Evolutionary conservation across 1,284 basidiomycete species (phyloP).

Genomic region (Papiliotrema laurentii): DNA sequence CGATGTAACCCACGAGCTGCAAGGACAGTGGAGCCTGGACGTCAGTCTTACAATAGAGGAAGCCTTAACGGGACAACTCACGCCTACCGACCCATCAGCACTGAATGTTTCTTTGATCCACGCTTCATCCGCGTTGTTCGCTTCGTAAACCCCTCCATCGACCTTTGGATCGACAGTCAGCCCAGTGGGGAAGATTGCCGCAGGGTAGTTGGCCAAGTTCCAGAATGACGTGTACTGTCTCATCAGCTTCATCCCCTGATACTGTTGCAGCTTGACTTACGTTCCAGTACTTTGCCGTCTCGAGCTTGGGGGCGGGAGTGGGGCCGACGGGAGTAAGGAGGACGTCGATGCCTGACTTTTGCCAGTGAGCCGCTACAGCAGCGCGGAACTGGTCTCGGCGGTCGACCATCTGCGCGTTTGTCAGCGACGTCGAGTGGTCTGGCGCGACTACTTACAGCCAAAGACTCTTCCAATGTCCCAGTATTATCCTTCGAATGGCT

Average conservation of each 20-base stretch:
- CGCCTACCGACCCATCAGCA: background rate
- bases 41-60: background rate
- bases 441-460: background rate
- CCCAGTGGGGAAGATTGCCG: slow-evolving; percentile 62
- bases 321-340: slow-evolving; percentile 34
- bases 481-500: slow-evolving; percentile 9
- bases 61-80: background rate
- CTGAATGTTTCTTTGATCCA: background rate
- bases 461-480: background rate
- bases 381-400: slow-evolving; percentile 9
- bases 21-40: background rate
- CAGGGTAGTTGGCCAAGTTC: slow-evolving; percentile 66
- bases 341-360: slow-evolving; percentile 26
- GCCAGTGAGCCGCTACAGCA: slow-evolving; percentile 22
- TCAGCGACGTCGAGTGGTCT: background rate
- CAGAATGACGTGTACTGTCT: slow-evolving; percentile 58
- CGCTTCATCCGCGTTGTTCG: background rate
- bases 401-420: background rate
- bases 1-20: background rate
- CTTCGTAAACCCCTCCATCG: slow-evolving; percentile 24
- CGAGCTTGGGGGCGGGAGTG: slow-evolving; percentile 30
- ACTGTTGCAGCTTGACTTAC: no score
- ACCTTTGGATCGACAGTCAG: slow-evolving; percentile 20
- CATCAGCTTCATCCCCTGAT: no score
- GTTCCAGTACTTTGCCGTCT: slow-evolving; percentile 37